These are phyloP conservation scores for Acanthamoeba triangularis DNA, from an alignment of 208 protist genomes.

Conservation along the genomic window DNA sequence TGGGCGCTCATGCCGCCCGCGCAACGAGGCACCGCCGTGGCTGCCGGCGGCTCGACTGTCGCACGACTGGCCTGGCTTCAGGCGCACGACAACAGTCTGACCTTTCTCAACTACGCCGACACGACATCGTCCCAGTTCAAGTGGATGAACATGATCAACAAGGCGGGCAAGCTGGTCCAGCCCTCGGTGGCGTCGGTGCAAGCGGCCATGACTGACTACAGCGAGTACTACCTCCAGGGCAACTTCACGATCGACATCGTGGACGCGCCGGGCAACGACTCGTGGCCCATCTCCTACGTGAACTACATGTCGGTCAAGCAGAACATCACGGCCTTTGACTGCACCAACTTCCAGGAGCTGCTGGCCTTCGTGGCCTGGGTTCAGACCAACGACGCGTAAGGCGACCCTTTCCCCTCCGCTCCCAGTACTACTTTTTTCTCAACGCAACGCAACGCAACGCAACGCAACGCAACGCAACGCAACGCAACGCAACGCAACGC, in stretches of 20 bases:
- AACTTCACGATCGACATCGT: constrained; percentile 60
- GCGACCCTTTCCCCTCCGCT: background rate
- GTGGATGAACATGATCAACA: constrained; percentile 57
- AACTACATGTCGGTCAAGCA: background rate
- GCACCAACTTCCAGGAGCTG: constrained; percentile 9
- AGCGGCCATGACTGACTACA: constrained; percentile 32
- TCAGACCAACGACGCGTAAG: constrained; percentile 22
- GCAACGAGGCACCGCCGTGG: background rate
- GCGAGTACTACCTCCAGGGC: background rate
- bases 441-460: too few relatives aligned
- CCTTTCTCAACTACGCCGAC: background rate
- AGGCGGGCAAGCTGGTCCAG: background rate
- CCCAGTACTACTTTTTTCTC: too few relatives aligned
- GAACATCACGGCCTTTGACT: background rate
- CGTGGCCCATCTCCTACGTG: constrained; percentile 20
- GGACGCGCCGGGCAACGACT: background rate
- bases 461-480: too few relatives aligned
- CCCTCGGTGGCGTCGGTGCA: background rate
- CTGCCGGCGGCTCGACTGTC: background rate
- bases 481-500: too few relatives aligned
- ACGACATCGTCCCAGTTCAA: background rate
- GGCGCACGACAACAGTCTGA: constrained; percentile 17
- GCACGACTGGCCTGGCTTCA: background rate
- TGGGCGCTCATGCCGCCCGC: background rate
- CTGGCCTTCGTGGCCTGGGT: background rate